These are phyloP conservation scores for Metschnikowia henanensis DNA, from an alignment of 805 yeast species.

Conservation along the genomic window DNA sequence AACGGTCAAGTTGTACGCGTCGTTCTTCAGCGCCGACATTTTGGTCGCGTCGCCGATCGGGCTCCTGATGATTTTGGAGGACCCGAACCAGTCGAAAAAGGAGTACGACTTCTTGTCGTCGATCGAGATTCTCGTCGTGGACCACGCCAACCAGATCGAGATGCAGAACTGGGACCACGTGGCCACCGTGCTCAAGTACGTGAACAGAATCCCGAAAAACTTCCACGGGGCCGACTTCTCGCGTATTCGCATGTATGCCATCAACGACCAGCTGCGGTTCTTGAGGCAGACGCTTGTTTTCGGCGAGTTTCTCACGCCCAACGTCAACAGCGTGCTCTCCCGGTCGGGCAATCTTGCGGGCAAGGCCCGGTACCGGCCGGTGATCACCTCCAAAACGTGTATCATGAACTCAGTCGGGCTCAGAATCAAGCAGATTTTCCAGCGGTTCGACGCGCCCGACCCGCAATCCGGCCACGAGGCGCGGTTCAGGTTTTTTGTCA, in stretches of 20 bases:
- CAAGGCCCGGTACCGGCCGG: constrained; percentile 53
- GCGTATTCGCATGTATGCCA: constrained; percentile 88
- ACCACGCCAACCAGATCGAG: constrained; percentile 81
- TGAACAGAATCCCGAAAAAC: constrained; percentile 76
- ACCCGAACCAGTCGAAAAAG: constrained; percentile 51
- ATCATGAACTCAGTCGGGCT: constrained; percentile 66
- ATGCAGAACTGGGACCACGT: constrained; percentile 95
- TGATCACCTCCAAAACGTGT: constrained; percentile 46
- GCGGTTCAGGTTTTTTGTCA: constrained; percentile 79
- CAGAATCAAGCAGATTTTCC: constrained; percentile 66
- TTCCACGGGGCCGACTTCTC: constrained; percentile 85
- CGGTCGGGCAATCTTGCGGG: constrained; percentile 60
- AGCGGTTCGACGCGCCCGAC: constrained; percentile 68
- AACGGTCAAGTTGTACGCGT: constrained; percentile 77
- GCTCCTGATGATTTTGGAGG: constrained; percentile 69
- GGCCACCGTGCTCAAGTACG: constrained; percentile 56
- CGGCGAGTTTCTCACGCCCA: constrained; percentile 78
- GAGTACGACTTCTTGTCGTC: constrained; percentile 86
- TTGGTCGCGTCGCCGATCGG: constrained; percentile 93
- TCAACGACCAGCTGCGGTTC: constrained; percentile 73
- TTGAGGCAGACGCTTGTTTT: constrained; percentile 80
- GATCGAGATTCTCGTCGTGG: constrained; percentile 77
- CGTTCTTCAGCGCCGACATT: constrained; percentile 82
- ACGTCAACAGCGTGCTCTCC: constrained; percentile 59
- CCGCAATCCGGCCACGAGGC: constrained; percentile 51